These are phyloP conservation scores for Kazachstania martiniae DNA, from an alignment of 805 yeast genomes.

Conservation along the genomic window DNA sequence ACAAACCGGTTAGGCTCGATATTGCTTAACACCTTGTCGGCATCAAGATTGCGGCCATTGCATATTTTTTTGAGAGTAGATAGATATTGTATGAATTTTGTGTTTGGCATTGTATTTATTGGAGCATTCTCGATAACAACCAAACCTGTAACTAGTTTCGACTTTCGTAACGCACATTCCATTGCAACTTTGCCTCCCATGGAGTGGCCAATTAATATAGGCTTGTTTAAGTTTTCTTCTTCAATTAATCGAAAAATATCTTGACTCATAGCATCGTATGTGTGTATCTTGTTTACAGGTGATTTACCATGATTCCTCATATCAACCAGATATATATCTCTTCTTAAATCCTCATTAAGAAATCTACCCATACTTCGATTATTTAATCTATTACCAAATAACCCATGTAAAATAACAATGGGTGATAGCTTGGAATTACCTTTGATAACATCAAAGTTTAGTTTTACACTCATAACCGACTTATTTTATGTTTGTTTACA, in stretches of 20 bases:
- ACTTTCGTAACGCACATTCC: conserved; percentile 68
- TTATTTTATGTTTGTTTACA: too few relatives aligned
- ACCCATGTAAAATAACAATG: conserved; percentile 72
- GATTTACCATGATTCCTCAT: conserved; percentile 89
- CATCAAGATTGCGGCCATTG: conserved; percentile 43
- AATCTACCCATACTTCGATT: conserved; percentile 68
- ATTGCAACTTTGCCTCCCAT: conserved; percentile 94
- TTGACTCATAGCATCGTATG: conserved; percentile 70
- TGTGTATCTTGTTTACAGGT: conserved; percentile 62
- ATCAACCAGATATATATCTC: conserved; percentile 64
- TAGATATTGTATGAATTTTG: conserved; percentile 58
- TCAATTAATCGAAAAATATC: conserved; percentile 71
- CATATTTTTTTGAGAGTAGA: conserved; percentile 49
- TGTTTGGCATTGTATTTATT: conserved; percentile 45
- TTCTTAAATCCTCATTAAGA: conserved; percentile 34
- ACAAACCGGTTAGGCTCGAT: conserved; percentile 52
- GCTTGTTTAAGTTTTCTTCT: conserved; percentile 32
- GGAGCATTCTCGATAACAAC: conserved; percentile 90
- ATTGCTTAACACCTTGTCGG: conserved; percentile 48
- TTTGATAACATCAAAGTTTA: too few relatives aligned
- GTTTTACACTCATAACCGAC: too few relatives aligned
- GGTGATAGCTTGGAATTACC: conserved; percentile 37
- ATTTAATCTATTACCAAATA: conserved; percentile 78
- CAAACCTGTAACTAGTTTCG: conserved; percentile 47
- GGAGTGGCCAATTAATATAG: conserved; percentile 68